These are phyloP conservation scores for Pulveroboletus sp. DNA, from an alignment of 768 basidiomycete species.

Conservation along the genomic window DNA sequence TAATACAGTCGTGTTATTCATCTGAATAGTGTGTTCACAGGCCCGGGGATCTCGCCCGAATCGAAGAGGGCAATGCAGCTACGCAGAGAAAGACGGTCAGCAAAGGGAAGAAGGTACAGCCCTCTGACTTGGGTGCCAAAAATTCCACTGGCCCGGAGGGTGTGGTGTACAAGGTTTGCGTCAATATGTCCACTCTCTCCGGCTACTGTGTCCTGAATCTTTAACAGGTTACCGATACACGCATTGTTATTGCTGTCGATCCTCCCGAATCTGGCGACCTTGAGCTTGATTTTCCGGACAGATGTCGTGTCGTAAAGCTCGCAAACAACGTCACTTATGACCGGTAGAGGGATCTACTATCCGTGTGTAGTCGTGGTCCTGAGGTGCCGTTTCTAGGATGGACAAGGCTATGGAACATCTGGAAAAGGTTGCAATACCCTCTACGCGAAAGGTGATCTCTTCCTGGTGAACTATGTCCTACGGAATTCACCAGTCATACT, in stretches of 20 bases:
- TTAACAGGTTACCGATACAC: slow-evolving; percentile 68
- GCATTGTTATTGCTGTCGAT: slow-evolving; percentile 77
- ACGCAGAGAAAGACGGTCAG: slow-evolving; percentile 42
- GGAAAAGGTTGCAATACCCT: slow-evolving; percentile 39
- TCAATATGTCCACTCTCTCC: neutral
- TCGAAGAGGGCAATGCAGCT: slow-evolving; percentile 63
- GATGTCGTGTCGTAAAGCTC: slow-evolving; percentile 80
- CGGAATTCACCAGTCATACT: neutral
- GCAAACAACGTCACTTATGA: slow-evolving; percentile 93
- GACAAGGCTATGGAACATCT: slow-evolving; percentile 72
- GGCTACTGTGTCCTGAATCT: neutral
- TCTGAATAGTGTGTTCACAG: slow-evolving; percentile 35
- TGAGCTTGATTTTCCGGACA: slow-evolving; percentile 78
- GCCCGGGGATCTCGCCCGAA: slow-evolving; percentile 83
- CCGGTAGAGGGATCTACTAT: slow-evolving; percentile 39
- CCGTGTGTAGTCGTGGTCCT: neutral
- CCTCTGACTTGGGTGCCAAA: slow-evolving; percentile 36
- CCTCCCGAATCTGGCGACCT: slow-evolving; percentile 51
- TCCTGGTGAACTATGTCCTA: neutral
- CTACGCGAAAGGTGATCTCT: slow-evolving; percentile 19
- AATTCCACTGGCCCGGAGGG: slow-evolving; percentile 53
- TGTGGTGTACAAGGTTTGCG: slow-evolving; percentile 75
- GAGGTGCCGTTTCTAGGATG: slow-evolving; percentile 56
- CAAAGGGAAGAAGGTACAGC: slow-evolving; percentile 37
- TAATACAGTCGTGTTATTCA: neutral